Evolutionary conservation across 768 basidiomycete species (phyloP).

Genomic region (Tulasnella sp.): DNA sequence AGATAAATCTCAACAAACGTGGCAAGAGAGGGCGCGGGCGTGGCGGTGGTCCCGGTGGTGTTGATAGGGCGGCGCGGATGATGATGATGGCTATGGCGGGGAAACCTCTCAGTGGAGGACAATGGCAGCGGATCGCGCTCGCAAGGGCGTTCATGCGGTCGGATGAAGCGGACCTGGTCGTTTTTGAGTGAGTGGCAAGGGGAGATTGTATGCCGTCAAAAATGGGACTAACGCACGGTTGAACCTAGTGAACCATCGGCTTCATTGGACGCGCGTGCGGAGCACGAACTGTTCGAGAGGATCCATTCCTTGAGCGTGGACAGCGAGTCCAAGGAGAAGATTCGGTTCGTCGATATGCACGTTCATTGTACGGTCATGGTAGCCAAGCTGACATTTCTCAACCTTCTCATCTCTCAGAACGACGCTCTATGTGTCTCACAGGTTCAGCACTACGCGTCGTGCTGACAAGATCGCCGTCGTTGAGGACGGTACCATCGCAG

Average conservation of each 20-base stretch:
- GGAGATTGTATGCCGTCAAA: too few relatives aligned
- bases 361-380: background rate
- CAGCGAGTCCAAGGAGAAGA: slow-evolving; percentile 29
- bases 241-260: slow-evolving; percentile 25
- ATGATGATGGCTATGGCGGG: too few relatives aligned
- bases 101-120: slow-evolving; percentile 8
- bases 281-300: slow-evolving; percentile 62
- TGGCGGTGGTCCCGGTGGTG: background rate
- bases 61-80: background rate
- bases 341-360: slow-evolving; percentile 19
- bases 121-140: slow-evolving; percentile 85
- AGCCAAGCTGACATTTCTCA: slow-evolving; percentile 21
- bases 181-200: slow-evolving; percentile 85
- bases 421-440: slow-evolving; percentile 74
- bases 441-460: slow-evolving; percentile 65
- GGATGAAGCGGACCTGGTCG: slow-evolving; percentile 53
- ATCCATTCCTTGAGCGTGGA: slow-evolving; percentile 22
- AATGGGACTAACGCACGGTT: too few relatives aligned
- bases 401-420: slow-evolving; percentile 36
- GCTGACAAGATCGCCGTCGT: slow-evolving; percentile 47
- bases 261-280: slow-evolving; percentile 35
- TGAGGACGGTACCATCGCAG: slow-evolving; percentile 21
- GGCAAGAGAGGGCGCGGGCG: too few relatives aligned
- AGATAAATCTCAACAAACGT: background rate
- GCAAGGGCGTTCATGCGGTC: slow-evolving; percentile 83